Base-by-base conservation (phyloP, 1,284 basidiomycete species). In the Trichosporon coremiiforme region DNA sequence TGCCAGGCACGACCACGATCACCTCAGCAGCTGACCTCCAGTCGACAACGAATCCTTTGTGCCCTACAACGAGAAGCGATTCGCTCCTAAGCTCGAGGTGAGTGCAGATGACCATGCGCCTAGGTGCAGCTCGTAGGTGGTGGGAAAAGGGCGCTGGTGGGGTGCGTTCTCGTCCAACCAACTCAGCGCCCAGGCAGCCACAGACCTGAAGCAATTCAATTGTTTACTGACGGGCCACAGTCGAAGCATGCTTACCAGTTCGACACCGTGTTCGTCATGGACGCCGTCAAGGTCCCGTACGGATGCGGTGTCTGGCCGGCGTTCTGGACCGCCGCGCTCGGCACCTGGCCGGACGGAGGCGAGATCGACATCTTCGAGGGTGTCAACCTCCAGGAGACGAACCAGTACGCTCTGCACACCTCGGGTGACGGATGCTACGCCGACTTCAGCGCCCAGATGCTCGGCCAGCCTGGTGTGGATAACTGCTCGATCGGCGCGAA, bases 231-330 rank as follows among this genome's bases (percentile, higher is more conserved):
- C 47, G n/a, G 17, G 2, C 6, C 36, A 20, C 80, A 87, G 20
- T 86, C 87, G n/a, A 86, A 88, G 67, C 87, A 88, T 70, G 80
- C 84, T 55, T 91, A 86, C 78, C 84, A 84, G 0, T 84, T 68
- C 36, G 71, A 69, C 47, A 71, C 67, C 15, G 67, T 70, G 38
- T 70, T 70, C 50, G 84, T 90, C 13, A 84, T 89, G 66, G 90
- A 91, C 76, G 84, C 87, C 85, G 87, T 87, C 35, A 90, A 92
- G 82, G 85, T 89, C 31, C 91, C 91, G 17, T 80, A 78, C 69
- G 79, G 79, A 22, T 80, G 79, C 69, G 72, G 72, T 31, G 78
- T 79, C 4, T 80, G 79, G 79, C 76, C 76, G 2, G 77, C 74
- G 0, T 73, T 79, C 65, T 80, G 78, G 76, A 73, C 74, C 4